Evolutionary conservation across 768 basidiomycete genomes (phyloP).

Genomic region (Boletus rufocinnamomeus): DNA sequence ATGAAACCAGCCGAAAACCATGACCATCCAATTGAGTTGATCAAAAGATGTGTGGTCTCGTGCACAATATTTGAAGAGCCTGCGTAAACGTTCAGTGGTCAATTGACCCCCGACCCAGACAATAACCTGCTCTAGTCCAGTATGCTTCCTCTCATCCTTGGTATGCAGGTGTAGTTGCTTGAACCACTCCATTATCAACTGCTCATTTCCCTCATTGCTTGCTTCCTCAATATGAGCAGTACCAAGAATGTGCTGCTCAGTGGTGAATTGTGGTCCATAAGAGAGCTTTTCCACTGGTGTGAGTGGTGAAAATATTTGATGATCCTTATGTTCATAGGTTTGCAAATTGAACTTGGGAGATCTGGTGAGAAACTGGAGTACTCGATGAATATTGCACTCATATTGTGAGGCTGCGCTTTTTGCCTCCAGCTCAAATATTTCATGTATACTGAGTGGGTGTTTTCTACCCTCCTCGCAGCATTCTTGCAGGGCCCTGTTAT

Average conservation of each 20-base stretch:
- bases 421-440: constrained; percentile 7
- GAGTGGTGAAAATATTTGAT: constrained; percentile 18
- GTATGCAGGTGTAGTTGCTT: constrained; percentile 12
- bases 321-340: constrained; percentile 4
- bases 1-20: too few relatives aligned
- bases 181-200: constrained; percentile 21
- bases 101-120: constrained; percentile 42
- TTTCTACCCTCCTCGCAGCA: not conserved
- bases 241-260: constrained; percentile 38
- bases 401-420: not conserved
- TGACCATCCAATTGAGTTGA: too few relatives aligned
- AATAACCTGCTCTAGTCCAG: constrained; percentile 27
- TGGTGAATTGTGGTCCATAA: constrained; percentile 27
- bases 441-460: too few relatives aligned
- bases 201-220: constrained; percentile 40
- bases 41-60: not conserved
- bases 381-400: constrained; percentile 3
- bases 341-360: constrained; percentile 28
- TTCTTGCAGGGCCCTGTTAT: constrained; percentile 27
- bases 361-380: constrained; percentile 32
- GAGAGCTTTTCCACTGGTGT: constrained; percentile 31
- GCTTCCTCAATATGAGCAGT: constrained; percentile 41
- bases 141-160: constrained; percentile 23
- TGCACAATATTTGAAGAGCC: constrained; percentile 33
- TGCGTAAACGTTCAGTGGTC: constrained; percentile 37